Evolutionary conservation across 2,329 filamentous ascomycete species (phyloP).

Genomic region (Pochonia chlamydosporia): DNA sequence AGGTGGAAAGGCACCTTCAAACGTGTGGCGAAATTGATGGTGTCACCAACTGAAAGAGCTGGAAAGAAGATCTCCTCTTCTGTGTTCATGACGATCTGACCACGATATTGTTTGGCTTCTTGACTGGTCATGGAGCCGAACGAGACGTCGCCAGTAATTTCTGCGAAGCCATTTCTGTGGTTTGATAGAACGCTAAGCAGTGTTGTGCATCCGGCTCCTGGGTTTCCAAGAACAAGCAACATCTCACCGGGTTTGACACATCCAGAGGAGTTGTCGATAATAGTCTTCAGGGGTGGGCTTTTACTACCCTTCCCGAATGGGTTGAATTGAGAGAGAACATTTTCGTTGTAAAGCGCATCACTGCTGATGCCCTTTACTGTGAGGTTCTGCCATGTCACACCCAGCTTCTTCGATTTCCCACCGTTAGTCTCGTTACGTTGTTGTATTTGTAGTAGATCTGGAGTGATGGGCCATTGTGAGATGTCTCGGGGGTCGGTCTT

Average conservation of each 20-base stretch:
- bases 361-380: conserved; percentile 13
- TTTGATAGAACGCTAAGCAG: conserved; percentile 66
- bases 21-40: conserved; percentile 62
- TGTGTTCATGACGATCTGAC: conserved; percentile 64
- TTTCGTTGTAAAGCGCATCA: conserved; percentile 40
- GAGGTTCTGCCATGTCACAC: conserved; percentile 17
- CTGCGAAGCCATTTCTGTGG: conserved; percentile 51
- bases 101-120: conserved; percentile 44
- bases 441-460: neutral
- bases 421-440: neutral
- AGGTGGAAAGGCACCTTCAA: conserved; percentile 49
- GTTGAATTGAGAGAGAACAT: conserved; percentile 55
- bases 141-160: conserved; percentile 51
- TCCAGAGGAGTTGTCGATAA: conserved; percentile 60
- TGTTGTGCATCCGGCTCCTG: conserved; percentile 65
- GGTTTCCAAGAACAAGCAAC: conserved; percentile 63
- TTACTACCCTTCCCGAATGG: conserved; percentile 48
- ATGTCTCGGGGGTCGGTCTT: neutral
- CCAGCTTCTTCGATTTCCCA: conserved; percentile 8
- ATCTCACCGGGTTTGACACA: conserved; percentile 70
- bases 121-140: conserved; percentile 47
- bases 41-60: conserved; percentile 64
- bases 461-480: neutral
- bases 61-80: conserved; percentile 63
- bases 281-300: conserved; percentile 52